Conservation (phyloP, 306 rosid genomes). For the Acacia crassicarpa region DNA sequence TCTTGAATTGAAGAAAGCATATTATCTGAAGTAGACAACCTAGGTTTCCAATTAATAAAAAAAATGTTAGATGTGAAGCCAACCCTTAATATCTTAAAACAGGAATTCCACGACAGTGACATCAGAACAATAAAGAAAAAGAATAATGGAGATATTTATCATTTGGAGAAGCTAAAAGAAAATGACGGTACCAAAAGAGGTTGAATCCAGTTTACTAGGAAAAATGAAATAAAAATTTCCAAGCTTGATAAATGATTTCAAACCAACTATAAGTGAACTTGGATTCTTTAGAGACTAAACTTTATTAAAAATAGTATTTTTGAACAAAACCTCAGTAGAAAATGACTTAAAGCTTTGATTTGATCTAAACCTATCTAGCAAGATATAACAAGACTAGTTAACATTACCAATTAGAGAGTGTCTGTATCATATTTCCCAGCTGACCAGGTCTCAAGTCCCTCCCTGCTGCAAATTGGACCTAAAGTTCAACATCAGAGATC, state of each 20-base stretch:
- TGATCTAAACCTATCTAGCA: neutral
- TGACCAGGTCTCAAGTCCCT: conserved; percentile 95
- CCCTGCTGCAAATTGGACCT: conserved; percentile 99
- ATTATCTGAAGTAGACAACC: conserved; percentile 84
- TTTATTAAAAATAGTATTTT: neutral
- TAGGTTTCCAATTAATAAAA: conserved; percentile 39
- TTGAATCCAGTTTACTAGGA: neutral
- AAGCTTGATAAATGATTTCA: neutral
- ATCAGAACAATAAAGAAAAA: conserved; percentile 2
- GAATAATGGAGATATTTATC: neutral
- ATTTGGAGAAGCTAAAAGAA: conserved; percentile 11
- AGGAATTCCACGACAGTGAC: conserved; percentile 18
- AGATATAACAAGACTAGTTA: conserved; percentile 2
- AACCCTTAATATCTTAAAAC: conserved; percentile 1
- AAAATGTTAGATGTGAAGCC: neutral
- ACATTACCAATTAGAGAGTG: conserved; percentile 83
- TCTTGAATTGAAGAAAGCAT: conserved; percentile 88
- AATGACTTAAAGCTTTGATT: neutral
- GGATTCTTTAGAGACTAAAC: conserved; percentile 6
- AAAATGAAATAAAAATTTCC: neutral
- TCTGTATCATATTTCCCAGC: conserved; percentile 88
- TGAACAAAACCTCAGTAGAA: conserved; percentile 4
- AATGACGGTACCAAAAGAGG: neutral
- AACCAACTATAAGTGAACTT: neutral
- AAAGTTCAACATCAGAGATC: conserved; percentile 34